Percentiles rank a stretch among this genome's conserved stretches.
These are phyloP conservation scores for Fraxinus sp. DNA, from an alignment of 305 asterid species.

Conservation along the genomic window DNA sequence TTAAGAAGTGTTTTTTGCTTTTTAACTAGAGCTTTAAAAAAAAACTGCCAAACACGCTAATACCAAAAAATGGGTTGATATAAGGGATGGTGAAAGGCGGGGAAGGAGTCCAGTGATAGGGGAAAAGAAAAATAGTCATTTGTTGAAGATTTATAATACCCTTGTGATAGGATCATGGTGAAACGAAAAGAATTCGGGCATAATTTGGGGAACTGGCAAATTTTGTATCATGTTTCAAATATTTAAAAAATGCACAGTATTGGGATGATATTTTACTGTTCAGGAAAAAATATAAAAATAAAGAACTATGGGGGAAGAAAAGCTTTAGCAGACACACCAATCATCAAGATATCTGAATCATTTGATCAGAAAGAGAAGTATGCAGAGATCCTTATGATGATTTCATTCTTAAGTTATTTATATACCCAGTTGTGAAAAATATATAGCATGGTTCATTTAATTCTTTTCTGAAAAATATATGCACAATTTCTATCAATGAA, in stretches of 20 bases:
- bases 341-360: not conserved
- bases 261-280: not conserved
- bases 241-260: not conserved
- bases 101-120: not conserved
- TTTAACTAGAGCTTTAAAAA: not conserved
- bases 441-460: not conserved
- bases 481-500: not conserved
- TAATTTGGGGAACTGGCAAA: not conserved
- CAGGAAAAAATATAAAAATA: not conserved
- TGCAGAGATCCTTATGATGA: not conserved
- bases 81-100: not conserved
- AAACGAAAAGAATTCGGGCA: not conserved
- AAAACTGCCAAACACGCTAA: not conserved
- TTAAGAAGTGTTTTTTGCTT: not conserved
- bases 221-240: conserved; percentile 1
- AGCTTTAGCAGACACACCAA: not conserved
- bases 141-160: not conserved
- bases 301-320: not conserved
- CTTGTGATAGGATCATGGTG: not conserved
- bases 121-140: not conserved
- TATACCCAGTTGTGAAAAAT: not conserved
- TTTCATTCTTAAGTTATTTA: not conserved
- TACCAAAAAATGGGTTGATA: not conserved
- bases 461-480: not conserved
- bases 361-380: not conserved